Base-by-base conservation (phyloP, 306 rosid species). In the Potentilla sterilis region DNA sequence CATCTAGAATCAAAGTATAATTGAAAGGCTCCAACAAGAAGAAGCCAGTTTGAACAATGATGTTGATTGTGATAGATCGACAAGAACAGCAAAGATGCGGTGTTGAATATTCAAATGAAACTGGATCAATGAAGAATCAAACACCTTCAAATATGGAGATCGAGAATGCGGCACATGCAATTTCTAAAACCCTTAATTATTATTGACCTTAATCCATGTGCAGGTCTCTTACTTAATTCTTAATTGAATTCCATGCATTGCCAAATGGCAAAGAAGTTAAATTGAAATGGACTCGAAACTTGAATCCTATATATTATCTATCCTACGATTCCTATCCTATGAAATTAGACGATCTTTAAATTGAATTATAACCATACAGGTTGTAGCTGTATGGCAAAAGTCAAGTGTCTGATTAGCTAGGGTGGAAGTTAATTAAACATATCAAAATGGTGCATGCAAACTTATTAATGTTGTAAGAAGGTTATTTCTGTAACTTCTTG, bases 111-210 rank as follows among this genome's bases (percentile, higher is more conserved):
- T 34, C 67, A 34, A 62, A 62, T 6, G 14, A 32, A 32, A 10
- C 12, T 5, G 41, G 19, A 4, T 18, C 3, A 18, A 40, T 10
- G 4, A n/a, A 67, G 48, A 65, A 40, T 67, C 72, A 67, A 67
- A 42, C 0, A 28, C 73, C 59, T 28, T 47, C 15, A 69, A 47
- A 47, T 28, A 47, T 14, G 41, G 58, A 46, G n/a, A n/a, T n/a
- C n/a, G 58, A 47, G 38, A 69, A 46, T 69, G 59, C 59, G 10
- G 59, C 74, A 69, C 74, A 69, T 69, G 58, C 14, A 69, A 21
- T 67, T 67, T 32, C 14, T n/a, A 67, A 67, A 67, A 2, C 3
- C 49, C 8, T 70, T 32, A 32, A 70, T 51, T 18, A 70, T 51
- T 18, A 34, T 35, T 18, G 63, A 18, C 16, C 19, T 32, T 70